phyloP scores from a whole-genome alignment of 441 rosid species.

The Gossypium gossypioides region DNA sequence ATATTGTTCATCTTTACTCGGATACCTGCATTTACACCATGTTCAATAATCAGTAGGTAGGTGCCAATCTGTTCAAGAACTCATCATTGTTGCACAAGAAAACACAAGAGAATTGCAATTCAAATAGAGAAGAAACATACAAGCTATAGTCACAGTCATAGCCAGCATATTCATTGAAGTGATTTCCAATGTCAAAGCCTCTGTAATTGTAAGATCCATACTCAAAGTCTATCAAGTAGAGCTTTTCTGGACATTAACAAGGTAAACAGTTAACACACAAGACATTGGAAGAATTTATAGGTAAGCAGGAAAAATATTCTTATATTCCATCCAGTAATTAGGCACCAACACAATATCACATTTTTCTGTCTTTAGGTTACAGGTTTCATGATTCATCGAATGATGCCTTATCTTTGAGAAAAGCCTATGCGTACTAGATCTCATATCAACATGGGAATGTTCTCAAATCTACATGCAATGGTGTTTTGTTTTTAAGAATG shows the following conservation, averaged over 20 bases:
- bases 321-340: not conserved
- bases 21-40: slow-evolving; percentile 46
- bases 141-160: slow-evolving; percentile 85
- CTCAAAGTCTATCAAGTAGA: slow-evolving; percentile 90
- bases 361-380: not conserved
- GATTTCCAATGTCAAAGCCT: slow-evolving; percentile 92
- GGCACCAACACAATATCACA: not conserved
- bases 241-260: slow-evolving; percentile 48
- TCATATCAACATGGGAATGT: not conserved
- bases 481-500: not conserved
- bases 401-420: not conserved
- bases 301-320: not conserved
- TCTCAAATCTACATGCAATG: not conserved
- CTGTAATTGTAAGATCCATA: slow-evolving; percentile 93
- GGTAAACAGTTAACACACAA: slow-evolving; percentile 17
- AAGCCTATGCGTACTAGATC: not conserved
- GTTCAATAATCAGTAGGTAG: slow-evolving; percentile 8
- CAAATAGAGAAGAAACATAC: slow-evolving; percentile 35
- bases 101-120: not conserved
- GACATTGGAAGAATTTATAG: not conserved
- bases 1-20: slow-evolving; percentile 70
- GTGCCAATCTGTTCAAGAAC: not conserved
- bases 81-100: not conserved
- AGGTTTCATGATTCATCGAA: not conserved
- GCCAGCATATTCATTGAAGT: slow-evolving; percentile 94